A percentile compares a stretch with the other conserved stretches of the same genome.
Evolutionary conservation across 1,284 basidiomycete genomes (phyloP).

Genomic region (Exsudoporus floridanus): DNA sequence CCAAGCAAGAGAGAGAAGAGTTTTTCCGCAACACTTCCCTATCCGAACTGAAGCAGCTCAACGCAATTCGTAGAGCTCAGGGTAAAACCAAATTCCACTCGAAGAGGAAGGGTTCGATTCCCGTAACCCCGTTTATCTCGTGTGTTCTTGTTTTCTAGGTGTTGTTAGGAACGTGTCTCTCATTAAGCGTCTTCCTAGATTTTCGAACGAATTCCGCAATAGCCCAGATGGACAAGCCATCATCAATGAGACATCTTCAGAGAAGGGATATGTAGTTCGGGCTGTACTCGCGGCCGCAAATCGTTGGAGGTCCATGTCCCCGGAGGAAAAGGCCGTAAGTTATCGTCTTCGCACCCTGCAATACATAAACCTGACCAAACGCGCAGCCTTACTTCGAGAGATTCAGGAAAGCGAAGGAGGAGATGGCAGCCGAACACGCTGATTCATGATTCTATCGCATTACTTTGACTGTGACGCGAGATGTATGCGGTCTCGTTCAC

Average conservation of each 20-base stretch:
- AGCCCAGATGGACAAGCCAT: slow-evolving; percentile 18
- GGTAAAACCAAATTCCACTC: slow-evolving; percentile 23
- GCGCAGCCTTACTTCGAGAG: slow-evolving; percentile 26
- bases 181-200: slow-evolving; percentile 15
- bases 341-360: background rate
- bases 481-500: slow-evolving; percentile 6
- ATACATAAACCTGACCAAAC: slow-evolving; percentile 1
- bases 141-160: slow-evolving; percentile 8
- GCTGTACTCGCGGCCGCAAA: slow-evolving; percentile 14
- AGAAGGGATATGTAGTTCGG: slow-evolving; percentile 1
- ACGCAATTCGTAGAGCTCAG: slow-evolving; percentile 23
- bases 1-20: slow-evolving; percentile 19
- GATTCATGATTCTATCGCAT: slow-evolving; percentile 35
- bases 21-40: slow-evolving; percentile 22
- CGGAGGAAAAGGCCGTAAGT: slow-evolving; percentile 30
- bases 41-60: slow-evolving; percentile 22
- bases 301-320: slow-evolving; percentile 32
- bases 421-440: slow-evolving; percentile 1
- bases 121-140: slow-evolving; percentile 21
- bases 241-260: slow-evolving; percentile 8
- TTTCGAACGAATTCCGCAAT: slow-evolving; percentile 27
- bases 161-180: background rate
- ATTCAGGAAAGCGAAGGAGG: slow-evolving; percentile 18
- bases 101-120: background rate
- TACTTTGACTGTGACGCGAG: slow-evolving; percentile 14